Evolutionary conservation across 2,329 filamentous ascomycete genomes (phyloP).

Genomic region (Trichoderma sp.): DNA sequence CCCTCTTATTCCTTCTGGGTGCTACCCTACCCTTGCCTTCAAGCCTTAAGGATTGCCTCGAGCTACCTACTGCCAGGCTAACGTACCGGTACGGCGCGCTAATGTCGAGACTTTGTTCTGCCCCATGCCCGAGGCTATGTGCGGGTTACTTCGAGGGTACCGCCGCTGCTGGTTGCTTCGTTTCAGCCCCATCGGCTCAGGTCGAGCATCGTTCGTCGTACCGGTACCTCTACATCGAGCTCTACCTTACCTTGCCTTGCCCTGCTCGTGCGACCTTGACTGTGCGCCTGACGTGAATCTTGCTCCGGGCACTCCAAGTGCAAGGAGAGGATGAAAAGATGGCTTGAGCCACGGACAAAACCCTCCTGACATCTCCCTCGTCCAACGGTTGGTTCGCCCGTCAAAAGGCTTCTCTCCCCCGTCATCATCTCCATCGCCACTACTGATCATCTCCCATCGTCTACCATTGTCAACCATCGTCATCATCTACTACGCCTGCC

Average conservation of each 20-base stretch:
- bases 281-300: not conserved
- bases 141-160: too few species aligned
- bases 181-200: too few species aligned
- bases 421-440: not conserved
- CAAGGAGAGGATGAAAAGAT: not conserved
- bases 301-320: not conserved
- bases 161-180: too few species aligned
- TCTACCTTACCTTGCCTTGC: not conserved
- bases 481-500: not conserved
- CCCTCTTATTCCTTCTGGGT: not conserved
- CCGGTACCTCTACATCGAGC: too few species aligned
- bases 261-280: not conserved
- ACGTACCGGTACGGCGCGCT: slow-evolving; percentile 15
- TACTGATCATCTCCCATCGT: not conserved
- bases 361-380: not conserved
- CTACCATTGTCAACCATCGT: not conserved
- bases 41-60: slow-evolving; percentile 15
- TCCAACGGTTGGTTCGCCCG: not conserved
- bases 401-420: not conserved
- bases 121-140: too few species aligned
- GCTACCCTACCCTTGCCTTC: not conserved
- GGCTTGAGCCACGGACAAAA: not conserved
- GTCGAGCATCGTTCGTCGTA: too few species aligned
- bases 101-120: not conserved
- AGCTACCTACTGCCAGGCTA: slow-evolving; percentile 22